Percentiles rank a stretch among this genome's conserved stretches.
Conservation (phyloP, 106 monocot genomes). For the Dactylorhiza incarnata region DNA sequence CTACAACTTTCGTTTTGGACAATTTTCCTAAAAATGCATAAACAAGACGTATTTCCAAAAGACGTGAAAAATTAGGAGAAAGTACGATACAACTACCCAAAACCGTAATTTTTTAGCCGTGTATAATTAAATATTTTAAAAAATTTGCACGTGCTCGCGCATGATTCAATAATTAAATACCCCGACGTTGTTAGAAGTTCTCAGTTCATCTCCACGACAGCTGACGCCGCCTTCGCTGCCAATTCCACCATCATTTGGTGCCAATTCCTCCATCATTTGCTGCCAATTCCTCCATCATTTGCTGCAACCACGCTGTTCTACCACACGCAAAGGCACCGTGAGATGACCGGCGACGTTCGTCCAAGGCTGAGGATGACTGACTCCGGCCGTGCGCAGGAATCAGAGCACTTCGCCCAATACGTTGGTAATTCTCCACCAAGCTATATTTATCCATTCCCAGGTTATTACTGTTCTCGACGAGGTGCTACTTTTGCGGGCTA, state of each 20-base stretch:
- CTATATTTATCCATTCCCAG: neutral
- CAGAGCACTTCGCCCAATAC: constrained; percentile 64
- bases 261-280: neutral
- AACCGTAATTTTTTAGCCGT: no score
- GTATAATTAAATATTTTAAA: no score
- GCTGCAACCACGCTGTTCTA: constrained; percentile 1
- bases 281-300: neutral
- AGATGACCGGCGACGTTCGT: constrained; percentile 1
- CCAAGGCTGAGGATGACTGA: constrained; percentile 30
- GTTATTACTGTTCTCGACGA: neutral
- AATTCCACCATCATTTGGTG: neutral
- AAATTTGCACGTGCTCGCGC: no score
- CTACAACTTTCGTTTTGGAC: no score
- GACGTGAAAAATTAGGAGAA: no score
- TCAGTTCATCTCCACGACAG: neutral
- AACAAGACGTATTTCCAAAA: no score
- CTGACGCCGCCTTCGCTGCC: constrained; percentile 17
- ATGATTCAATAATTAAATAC: no score
- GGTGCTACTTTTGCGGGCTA: no score
- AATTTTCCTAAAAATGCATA: no score
- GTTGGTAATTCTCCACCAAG: constrained; percentile 33
- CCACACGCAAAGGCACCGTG: neutral
- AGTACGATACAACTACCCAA: no score
- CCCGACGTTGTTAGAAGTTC: no score
- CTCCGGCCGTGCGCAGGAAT: constrained; percentile 40